Percentiles rank a stretch among this genome's conserved stretches.
phyloP scores from a whole-genome alignment of 1,139 yeast genomes.

The Suhomyces bolitotheri region DNA sequence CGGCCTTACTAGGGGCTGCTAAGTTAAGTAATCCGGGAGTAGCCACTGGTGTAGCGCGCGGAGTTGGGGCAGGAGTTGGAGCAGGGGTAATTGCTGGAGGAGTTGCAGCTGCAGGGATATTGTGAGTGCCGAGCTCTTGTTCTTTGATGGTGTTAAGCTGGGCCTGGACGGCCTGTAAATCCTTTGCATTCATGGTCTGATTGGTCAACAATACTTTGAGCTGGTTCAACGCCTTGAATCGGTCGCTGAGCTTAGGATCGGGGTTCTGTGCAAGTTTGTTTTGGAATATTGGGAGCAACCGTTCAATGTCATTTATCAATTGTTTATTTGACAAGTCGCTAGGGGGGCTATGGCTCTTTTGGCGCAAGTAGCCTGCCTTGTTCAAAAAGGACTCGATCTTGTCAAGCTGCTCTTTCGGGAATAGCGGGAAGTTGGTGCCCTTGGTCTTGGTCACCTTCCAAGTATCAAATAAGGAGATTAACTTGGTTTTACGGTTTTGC shows the following conservation, averaged over 20 bases:
- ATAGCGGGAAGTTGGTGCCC: slow-evolving; percentile 65
- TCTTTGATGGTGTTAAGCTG: slow-evolving; percentile 38
- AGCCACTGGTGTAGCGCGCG: slow-evolving; percentile 10
- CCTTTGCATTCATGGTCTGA: slow-evolving; percentile 41
- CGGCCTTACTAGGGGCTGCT: slow-evolving; percentile 9
- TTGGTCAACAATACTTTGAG: slow-evolving; percentile 39
- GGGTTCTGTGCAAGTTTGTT: slow-evolving; percentile 29
- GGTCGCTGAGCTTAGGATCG: slow-evolving; percentile 37
- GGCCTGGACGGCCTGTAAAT: slow-evolving; percentile 42
- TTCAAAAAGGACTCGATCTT: slow-evolving; percentile 73
- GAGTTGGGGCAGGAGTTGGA: slow-evolving; percentile 7
- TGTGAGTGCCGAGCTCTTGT: slow-evolving; percentile 29
- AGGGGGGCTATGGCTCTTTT: slow-evolving; percentile 5
- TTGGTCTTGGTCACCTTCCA: slow-evolving; percentile 68
- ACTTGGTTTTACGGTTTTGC: slow-evolving; percentile 60
- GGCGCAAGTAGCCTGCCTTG: slow-evolving; percentile 33
- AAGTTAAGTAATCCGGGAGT: slow-evolving; percentile 13
- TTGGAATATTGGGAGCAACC: slow-evolving; percentile 40
- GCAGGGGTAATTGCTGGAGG: slow-evolving; percentile 10
- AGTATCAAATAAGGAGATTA: slow-evolving; percentile 77
- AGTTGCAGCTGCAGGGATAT: slow-evolving; percentile 15
- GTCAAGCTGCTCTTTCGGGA: slow-evolving; percentile 68
- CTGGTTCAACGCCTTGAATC: slow-evolving; percentile 47
- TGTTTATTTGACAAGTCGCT: slow-evolving; percentile 23
- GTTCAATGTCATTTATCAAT: slow-evolving; percentile 48